phyloP scores from a whole-genome alignment of 257 asterid genomes.

The Plectranthus barbatus region DNA sequence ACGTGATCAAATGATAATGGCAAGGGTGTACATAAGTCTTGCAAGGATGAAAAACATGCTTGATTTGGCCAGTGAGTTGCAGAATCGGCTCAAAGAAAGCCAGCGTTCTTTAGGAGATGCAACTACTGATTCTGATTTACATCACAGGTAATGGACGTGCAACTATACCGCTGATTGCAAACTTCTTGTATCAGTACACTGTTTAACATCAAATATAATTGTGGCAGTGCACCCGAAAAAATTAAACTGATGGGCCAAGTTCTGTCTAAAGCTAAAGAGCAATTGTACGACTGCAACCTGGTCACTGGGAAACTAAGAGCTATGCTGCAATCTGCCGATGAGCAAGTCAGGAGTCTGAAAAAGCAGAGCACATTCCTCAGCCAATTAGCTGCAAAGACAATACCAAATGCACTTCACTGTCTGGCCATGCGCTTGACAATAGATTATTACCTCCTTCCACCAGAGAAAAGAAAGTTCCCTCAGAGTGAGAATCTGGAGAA shows the following conservation, averaged over 20 bases:
- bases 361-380: constrained; percentile 98
- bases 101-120: constrained; percentile 91
- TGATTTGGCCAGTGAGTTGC: constrained; percentile 69
- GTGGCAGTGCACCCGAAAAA: constrained; percentile 70
- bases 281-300: constrained; percentile 80
- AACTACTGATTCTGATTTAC: constrained; percentile 72
- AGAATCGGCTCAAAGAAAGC: constrained; percentile 82
- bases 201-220: constrained; percentile 14
- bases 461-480: constrained; percentile 79
- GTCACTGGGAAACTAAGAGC: constrained; percentile 94
- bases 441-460: constrained; percentile 79
- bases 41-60: constrained; percentile 68
- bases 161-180: constrained; percentile 5
- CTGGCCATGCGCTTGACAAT: constrained; percentile 87
- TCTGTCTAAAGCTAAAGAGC: constrained; percentile 82
- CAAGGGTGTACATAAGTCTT: constrained; percentile 82
- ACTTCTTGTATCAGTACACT: constrained; percentile 13
- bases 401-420: constrained; percentile 96
- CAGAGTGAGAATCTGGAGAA: constrained; percentile 75
- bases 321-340: constrained; percentile 96
- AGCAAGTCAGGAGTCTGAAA: constrained; percentile 92
- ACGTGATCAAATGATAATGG: constrained; percentile 97
- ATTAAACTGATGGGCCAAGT: constrained; percentile 89
- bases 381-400: constrained; percentile 94
- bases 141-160: constrained; percentile 44